Evolutionary conservation across 2,329 filamentous ascomycete genomes (phyloP).

Genomic region (Mycosphaerella arachidis): DNA sequence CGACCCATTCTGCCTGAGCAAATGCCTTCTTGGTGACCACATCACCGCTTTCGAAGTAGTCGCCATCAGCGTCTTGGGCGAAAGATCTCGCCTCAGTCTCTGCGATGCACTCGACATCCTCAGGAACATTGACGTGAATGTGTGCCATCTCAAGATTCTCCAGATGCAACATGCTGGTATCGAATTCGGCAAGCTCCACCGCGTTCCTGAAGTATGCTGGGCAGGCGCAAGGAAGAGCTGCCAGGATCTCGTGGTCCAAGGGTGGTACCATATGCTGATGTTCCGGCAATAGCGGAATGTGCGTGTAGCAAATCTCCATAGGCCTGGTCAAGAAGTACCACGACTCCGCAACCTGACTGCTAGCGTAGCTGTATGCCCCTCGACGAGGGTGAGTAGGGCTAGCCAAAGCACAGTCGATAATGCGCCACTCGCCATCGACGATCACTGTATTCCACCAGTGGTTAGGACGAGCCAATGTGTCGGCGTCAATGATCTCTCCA

Average conservation of each 20-base stretch:
- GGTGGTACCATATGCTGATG: constrained; percentile 93
- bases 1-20: constrained; percentile 86
- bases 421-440: constrained; percentile 90
- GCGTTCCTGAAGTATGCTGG: constrained; percentile 82
- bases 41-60: constrained; percentile 89
- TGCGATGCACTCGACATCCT: constrained; percentile 85
- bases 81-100: constrained; percentile 85
- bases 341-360: constrained; percentile 66
- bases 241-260: constrained; percentile 76
- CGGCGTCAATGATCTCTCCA: constrained; percentile 75
- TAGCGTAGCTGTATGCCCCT: constrained; percentile 67
- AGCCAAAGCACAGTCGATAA: constrained; percentile 90
- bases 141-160: constrained; percentile 94
- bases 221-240: constrained; percentile 80
- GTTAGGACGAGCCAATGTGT: constrained; percentile 79
- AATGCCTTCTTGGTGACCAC: constrained; percentile 78
- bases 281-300: constrained; percentile 78
- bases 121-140: constrained; percentile 78
- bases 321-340: constrained; percentile 95
- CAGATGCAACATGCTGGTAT: constrained; percentile 78
- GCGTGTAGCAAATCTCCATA: constrained; percentile 88
- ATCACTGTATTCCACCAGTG: constrained; percentile 98
- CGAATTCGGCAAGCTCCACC: constrained; percentile 79
- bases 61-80: constrained; percentile 78
- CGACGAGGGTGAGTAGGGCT: constrained; percentile 85